phyloP scores from a whole-genome alignment of 352 stramenopile species.

The Halophytophthora batemanensis region DNA sequence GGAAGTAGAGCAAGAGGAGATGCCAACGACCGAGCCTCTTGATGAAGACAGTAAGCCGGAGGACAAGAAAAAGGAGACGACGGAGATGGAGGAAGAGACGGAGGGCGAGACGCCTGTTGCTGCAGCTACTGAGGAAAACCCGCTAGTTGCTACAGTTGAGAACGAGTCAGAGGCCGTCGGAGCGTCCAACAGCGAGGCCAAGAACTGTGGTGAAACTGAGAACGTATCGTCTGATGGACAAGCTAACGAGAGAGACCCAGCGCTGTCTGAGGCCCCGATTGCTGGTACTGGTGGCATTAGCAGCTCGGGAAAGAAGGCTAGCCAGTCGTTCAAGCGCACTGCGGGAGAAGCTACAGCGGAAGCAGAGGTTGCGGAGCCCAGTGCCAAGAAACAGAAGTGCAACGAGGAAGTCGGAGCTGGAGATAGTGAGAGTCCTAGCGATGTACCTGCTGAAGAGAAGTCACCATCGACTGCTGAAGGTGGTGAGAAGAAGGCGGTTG shows the following conservation, averaged over 20 bases:
- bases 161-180: too few species aligned
- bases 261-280: too few species aligned
- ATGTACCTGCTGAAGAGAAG: too few species aligned
- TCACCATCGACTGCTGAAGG: background rate
- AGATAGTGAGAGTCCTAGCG: background rate
- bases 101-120: slow-evolving; percentile 1
- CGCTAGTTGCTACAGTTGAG: too few species aligned
- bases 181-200: background rate
- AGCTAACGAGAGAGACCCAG: too few species aligned
- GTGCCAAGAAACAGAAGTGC: background rate
- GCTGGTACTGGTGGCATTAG: too few species aligned
- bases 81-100: background rate
- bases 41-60: too few species aligned
- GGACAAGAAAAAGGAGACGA: too few species aligned
- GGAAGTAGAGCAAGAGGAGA: background rate
- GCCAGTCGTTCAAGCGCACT: background rate
- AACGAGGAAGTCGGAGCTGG: background rate
- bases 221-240: too few species aligned
- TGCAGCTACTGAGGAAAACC: background rate
- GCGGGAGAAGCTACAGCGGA: background rate
- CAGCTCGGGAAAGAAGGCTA: too few species aligned
- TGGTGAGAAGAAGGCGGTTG: background rate
- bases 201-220: too few species aligned
- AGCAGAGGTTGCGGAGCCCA: background rate
- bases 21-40: too few species aligned